Percentiles rank a stretch among this genome's conserved stretches.
Conservation (phyloP, 164 flowering plant genomes). For the Litsea cubeba region DNA sequence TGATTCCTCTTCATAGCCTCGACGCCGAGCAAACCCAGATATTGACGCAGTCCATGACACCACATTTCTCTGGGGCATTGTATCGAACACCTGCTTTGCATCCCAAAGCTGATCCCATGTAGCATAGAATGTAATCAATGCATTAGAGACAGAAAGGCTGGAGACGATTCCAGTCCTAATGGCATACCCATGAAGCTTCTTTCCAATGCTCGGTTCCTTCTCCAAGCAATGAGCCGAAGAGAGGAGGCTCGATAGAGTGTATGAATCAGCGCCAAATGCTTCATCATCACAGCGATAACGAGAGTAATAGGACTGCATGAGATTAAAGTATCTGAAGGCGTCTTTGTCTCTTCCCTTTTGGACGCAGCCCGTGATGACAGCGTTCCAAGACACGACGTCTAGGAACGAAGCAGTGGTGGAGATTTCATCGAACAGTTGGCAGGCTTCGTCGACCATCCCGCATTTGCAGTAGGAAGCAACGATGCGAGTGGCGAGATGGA, state of each 20-base stretch:
- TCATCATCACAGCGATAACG: neutral
- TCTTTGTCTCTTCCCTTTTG: slow-evolving; percentile 13
- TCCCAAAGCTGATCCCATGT: slow-evolving; percentile 9
- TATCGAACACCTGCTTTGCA: slow-evolving; percentile 14
- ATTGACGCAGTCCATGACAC: slow-evolving; percentile 29
- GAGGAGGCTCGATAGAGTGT: slow-evolving; percentile 20
- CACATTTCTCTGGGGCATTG: slow-evolving; percentile 13
- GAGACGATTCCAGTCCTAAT: slow-evolving; percentile 16
- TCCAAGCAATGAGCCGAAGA: slow-evolving; percentile 16
- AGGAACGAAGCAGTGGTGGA: neutral
- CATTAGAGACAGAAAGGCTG: slow-evolving; percentile 16
- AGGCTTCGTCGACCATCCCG: slow-evolving; percentile 9
- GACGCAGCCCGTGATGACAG: slow-evolving; percentile 17
- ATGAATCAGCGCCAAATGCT: slow-evolving; percentile 14
- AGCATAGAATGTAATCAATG: slow-evolving; percentile 20
- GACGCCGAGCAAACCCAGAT: slow-evolving; percentile 16
- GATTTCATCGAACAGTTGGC: slow-evolving; percentile 23
- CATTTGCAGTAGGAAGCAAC: slow-evolving; percentile 10
- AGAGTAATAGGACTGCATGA: slow-evolving; percentile 6
- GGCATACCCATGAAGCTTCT: slow-evolving; percentile 26
- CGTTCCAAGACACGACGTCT: slow-evolving; percentile 20
- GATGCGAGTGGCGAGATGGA: slow-evolving; percentile 9
- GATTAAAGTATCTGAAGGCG: slow-evolving; percentile 20
- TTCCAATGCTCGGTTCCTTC: neutral
- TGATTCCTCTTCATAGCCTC: slow-evolving; percentile 16